A percentile compares a stretch with the other conserved stretches of the same genome.
phyloP scores from a whole-genome alignment of 2,329 filamentous ascomycete genomes.

The Fusarium robinianum region DNA sequence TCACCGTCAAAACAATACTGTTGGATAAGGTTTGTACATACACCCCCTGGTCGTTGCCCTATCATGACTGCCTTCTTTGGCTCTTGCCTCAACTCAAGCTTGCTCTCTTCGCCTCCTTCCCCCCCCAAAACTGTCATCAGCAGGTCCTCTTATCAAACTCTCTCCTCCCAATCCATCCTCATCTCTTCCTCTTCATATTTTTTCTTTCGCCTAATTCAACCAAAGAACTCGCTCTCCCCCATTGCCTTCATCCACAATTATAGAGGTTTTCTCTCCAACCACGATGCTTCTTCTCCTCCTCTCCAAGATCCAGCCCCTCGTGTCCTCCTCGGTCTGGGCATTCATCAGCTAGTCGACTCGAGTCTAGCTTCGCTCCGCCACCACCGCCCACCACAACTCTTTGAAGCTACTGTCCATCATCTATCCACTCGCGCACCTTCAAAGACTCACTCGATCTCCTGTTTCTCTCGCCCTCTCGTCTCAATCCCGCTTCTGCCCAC shows the following conservation, averaged over 20 bases:
- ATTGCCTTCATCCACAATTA: no score
- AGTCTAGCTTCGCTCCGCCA: slow-evolving; percentile 11
- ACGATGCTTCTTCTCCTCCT: slow-evolving; percentile 24
- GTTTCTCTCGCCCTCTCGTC: slow-evolving; percentile 1
- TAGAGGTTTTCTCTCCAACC: neutral
- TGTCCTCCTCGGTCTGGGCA: slow-evolving; percentile 16
- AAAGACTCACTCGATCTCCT: slow-evolving; percentile 20
- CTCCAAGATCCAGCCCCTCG: slow-evolving; percentile 8
- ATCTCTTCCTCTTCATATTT: slow-evolving; percentile 1
- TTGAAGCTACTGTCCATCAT: slow-evolving; percentile 10
- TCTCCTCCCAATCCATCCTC: slow-evolving; percentile 6
- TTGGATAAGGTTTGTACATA: no score
- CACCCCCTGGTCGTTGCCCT: no score
- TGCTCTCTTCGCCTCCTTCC: slow-evolving; percentile 1
- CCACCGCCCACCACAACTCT: slow-evolving; percentile 1
- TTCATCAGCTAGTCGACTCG: slow-evolving; percentile 20
- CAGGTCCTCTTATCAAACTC: slow-evolving; percentile 5
- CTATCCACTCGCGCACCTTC: slow-evolving; percentile 19
- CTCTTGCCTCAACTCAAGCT: neutral
- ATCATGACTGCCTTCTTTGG: no score
- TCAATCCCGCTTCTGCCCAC: neutral
- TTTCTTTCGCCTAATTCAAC: neutral
- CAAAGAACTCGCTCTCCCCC: slow-evolving; percentile 1
- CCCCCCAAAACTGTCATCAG: neutral
- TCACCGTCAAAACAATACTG: no score